These are phyloP conservation scores for Rhododendron griersonianum DNA, from an alignment of 148 eudicot species.

Conservation along the genomic window DNA sequence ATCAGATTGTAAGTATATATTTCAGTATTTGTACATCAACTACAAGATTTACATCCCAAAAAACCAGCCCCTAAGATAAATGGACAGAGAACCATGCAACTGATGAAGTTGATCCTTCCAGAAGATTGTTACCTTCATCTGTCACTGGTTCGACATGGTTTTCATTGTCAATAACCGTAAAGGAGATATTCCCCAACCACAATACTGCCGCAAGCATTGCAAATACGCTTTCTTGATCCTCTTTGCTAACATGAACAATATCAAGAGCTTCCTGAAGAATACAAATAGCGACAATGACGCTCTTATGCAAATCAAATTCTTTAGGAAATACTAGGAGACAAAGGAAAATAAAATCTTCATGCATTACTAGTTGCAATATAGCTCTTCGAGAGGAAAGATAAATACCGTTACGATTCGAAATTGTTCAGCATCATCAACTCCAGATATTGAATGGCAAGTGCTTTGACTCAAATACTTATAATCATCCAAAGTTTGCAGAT, in stretches of 20 bases:
- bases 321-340: neutral
- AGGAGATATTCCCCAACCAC: conserved; percentile 90
- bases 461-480: conserved; percentile 82
- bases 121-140: conserved; percentile 50
- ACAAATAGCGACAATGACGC: neutral
- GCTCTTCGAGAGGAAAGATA: neutral
- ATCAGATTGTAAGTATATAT: neutral
- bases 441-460: conserved; percentile 64
- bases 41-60: neutral
- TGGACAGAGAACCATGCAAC: neutral
- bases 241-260: conserved; percentile 87
- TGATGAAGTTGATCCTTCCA: neutral
- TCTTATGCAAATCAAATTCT: neutral
- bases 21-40: neutral
- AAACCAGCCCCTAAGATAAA: neutral
- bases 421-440: conserved; percentile 92
- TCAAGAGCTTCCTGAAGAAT: conserved; percentile 78
- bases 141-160: conserved; percentile 84
- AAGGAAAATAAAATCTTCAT: neutral
- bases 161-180: conserved; percentile 64
- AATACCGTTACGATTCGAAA: conserved; percentile 69
- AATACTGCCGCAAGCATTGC: conserved; percentile 86
- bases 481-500: conserved; percentile 58
- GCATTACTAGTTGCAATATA: neutral
- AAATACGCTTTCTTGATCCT: conserved; percentile 80